phyloP scores from a whole-genome alignment of 2,329 filamentous ascomycete genomes.

The Bipolaris oryzae region DNA sequence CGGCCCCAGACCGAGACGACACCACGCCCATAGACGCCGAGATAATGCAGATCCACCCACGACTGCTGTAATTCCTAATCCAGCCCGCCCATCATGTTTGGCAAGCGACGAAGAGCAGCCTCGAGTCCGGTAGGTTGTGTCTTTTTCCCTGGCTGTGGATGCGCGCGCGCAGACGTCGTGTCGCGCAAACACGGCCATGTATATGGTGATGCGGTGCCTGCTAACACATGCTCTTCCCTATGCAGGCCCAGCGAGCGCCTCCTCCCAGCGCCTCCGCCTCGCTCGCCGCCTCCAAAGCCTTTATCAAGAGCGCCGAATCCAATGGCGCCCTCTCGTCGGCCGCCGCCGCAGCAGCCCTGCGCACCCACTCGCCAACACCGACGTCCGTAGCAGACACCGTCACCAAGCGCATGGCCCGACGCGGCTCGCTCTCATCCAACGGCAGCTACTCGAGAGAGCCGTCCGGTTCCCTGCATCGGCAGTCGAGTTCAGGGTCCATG shows the following conservation, averaged over 20 bases:
- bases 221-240: slow-evolving; percentile 24
- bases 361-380: slow-evolving; percentile 76
- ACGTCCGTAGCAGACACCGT: slow-evolving; percentile 82
- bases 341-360: slow-evolving; percentile 83
- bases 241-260: slow-evolving; percentile 39
- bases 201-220: slow-evolving; percentile 24
- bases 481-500: slow-evolving; percentile 80
- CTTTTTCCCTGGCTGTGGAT: not conserved
- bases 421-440: slow-evolving; percentile 74
- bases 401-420: slow-evolving; percentile 81
- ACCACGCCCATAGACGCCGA: not conserved
- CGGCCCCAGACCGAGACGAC: slow-evolving; percentile 11
- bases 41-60: slow-evolving; percentile 34
- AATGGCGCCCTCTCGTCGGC: slow-evolving; percentile 76
- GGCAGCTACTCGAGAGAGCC: slow-evolving; percentile 55
- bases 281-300: slow-evolving; percentile 81
- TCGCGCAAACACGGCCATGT: not conserved
- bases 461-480: slow-evolving; percentile 45
- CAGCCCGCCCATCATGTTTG: slow-evolving; percentile 39
- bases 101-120: slow-evolving; percentile 37
- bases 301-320: slow-evolving; percentile 69
- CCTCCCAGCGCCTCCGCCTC: slow-evolving; percentile 74
- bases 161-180: slow-evolving; percentile 9
- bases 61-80: slow-evolving; percentile 30
- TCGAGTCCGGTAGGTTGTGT: slow-evolving; percentile 43